A percentile compares a stretch with the other conserved stretches of the same genome.
These are phyloP conservation scores for Leucaena leucocephala DNA, from an alignment of 306 rosid genomes.

Conservation along the genomic window DNA sequence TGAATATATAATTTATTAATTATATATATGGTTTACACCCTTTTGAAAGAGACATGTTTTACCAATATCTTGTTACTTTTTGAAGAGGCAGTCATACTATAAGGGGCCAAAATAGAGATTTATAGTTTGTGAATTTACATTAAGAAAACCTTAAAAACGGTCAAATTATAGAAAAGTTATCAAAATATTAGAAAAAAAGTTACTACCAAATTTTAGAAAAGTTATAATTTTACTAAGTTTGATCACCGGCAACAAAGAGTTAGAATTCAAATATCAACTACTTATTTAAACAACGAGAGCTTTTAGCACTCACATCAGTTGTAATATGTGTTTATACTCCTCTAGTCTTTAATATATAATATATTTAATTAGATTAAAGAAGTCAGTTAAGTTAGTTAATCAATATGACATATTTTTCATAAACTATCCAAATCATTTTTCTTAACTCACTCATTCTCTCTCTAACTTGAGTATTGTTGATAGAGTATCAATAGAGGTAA, in stretches of 20 bases:
- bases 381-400: too few species aligned
- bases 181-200: neutral
- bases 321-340: neutral
- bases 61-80: neutral
- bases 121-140: neutral
- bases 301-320: neutral
- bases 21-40: neutral
- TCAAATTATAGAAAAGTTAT: neutral
- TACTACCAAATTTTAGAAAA: neutral
- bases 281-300: too few species aligned
- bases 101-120: neutral
- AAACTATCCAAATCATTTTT: too few species aligned
- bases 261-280: too few species aligned
- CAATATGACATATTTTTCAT: too few species aligned
- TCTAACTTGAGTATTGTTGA: too few species aligned
- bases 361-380: too few species aligned
- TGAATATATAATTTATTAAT: neutral
- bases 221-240: too few species aligned
- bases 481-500: too few species aligned
- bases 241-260: too few species aligned
- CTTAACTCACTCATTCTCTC: too few species aligned
- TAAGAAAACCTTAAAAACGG: neutral
- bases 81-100: neutral
- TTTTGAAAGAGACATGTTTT: slow-evolving; percentile 24
- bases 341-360: too few species aligned